Conservation (phyloP, 129 eudicot genomes). For the Centella asiatica region DNA sequence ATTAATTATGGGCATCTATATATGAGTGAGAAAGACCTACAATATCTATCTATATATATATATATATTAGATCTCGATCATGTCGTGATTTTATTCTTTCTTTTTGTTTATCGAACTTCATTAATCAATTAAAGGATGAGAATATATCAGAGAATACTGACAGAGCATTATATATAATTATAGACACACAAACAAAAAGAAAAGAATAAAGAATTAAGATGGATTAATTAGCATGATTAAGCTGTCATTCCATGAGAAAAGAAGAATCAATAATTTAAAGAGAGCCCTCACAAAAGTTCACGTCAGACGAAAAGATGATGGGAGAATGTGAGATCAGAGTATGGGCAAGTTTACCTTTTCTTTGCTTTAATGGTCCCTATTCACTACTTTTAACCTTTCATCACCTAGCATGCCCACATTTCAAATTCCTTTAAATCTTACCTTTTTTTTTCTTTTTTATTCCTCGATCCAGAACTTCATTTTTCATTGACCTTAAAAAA, state of each 20-base stretch:
- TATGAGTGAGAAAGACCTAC: not conserved
- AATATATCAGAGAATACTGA: not conserved
- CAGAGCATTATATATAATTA: not conserved
- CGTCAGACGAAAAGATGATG: slow-evolving; percentile 30
- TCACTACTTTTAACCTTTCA: slow-evolving; percentile 13
- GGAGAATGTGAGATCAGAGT: slow-evolving; percentile 37
- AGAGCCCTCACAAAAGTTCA: slow-evolving; percentile 30
- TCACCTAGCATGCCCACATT: slow-evolving; percentile 25
- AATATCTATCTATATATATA: too few species aligned
- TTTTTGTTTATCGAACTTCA: not conserved
- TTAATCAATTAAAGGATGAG: not conserved
- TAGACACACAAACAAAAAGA: too few species aligned
- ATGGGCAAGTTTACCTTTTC: slow-evolving; percentile 28
- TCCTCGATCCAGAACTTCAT: not conserved
- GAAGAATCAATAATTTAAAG: slow-evolving; percentile 14
- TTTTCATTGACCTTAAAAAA: too few species aligned
- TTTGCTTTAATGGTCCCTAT: slow-evolving; percentile 4
- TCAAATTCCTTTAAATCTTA: slow-evolving; percentile 4
- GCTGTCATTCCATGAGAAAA: slow-evolving; percentile 14
- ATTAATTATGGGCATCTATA: too few species aligned
- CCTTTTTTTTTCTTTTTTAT: not conserved
- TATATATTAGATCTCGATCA: not conserved
- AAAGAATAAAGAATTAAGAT: too few species aligned
- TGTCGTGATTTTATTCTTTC: not conserved
- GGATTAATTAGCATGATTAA: slow-evolving; percentile 6